phyloP scores from a whole-genome alignment of 306 rosid genomes.

The Ziziphus jujuba region DNA sequence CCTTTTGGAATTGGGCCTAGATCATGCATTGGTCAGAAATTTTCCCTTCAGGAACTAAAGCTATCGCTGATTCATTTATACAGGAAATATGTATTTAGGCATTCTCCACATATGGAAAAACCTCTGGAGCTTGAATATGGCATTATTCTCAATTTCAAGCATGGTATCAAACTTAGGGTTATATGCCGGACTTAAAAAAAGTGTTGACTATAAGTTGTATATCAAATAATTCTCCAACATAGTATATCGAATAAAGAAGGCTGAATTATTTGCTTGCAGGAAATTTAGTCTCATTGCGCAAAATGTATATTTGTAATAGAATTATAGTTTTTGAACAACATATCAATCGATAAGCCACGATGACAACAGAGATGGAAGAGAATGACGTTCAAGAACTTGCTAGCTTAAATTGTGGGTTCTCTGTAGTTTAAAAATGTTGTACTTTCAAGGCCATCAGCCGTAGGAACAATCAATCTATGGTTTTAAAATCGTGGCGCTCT shows the following conservation, averaged over 20 bases:
- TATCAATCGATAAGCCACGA: no score
- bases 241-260: neutral
- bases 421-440: no score
- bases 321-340: neutral
- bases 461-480: no score
- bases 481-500: no score
- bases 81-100: conserved; percentile 69
- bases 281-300: neutral
- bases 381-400: no score
- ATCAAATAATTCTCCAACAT: no score
- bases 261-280: neutral
- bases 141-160: conserved; percentile 82
- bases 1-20: conserved; percentile 95
- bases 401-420: no score
- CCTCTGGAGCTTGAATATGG: conserved; percentile 87
- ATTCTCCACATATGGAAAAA: conserved; percentile 74
- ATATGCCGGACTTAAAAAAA: conserved; percentile 36
- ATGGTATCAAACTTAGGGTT: conserved; percentile 71
- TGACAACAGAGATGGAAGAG: no score
- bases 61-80: conserved; percentile 81
- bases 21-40: conserved; percentile 86
- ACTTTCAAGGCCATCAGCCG: no score
- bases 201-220: no score
- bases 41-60: conserved; percentile 76
- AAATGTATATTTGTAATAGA: neutral